Evolutionary conservation across 495 filamentous ascomycete species (phyloP), one percentile per base, ranked within the genome.

Genomic region (Penicillium pancosmium): DNA sequence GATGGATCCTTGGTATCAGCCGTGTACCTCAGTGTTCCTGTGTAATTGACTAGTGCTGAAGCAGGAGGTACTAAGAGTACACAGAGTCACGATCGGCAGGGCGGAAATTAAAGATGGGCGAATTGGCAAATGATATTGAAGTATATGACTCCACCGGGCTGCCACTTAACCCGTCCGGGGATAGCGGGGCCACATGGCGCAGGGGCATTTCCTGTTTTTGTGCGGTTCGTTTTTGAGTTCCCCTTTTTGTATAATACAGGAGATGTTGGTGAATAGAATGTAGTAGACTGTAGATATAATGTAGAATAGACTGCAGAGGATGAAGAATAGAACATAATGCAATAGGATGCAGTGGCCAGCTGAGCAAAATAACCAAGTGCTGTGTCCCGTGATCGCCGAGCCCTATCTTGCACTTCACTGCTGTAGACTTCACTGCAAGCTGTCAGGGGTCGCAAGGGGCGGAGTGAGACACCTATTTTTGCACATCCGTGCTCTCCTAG

Each of bases 31-130:
- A 21, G 19, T 21, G 19, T 1, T 21, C 19, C 19, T 21, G 19
- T 21, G 19, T 21, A 13, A 38, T 38, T 10, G 15, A 38, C 36
- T 38, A 38, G 36, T 38, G 1, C 36, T 38, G 15, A 38, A 38
- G 11, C 11, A 38, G 36, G 27, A 31, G 27, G 27, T 31, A 38
- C 34, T 10, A 36, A 10, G 6, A 36, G 23, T 21, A 21, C 34
- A 38, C 36, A 35, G 46, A 50, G 59, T 64, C 40, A 36, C 16
- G 68, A 70, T 68, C 68, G 63, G 54, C 68, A 66, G 47, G 55
- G 55, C 62, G 62, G 68, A 68, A 66, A 70, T 68, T 64, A 64
- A 51, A 55, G 36, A 10, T 3, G 31, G 6, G 1, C 6, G 4
- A 18, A 7, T 1, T 0, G 21, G 7, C 61, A 55, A 68, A 66